phyloP scores from a whole-genome alignment of 768 basidiomycete species.

The Trametes villosa region DNA sequence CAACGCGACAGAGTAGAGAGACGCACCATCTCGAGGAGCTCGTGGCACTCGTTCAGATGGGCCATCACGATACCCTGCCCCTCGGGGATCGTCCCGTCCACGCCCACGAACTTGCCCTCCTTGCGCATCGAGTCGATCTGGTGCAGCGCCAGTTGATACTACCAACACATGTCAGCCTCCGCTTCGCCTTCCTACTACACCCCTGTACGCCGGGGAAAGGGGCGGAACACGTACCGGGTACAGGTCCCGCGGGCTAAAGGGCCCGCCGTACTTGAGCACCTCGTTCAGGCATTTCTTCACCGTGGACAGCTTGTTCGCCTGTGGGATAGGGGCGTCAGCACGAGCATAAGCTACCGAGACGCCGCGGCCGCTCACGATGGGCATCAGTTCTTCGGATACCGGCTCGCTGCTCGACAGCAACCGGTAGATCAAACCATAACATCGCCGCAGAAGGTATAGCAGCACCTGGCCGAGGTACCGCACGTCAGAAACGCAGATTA shows the following conservation, averaged over 20 bases:
- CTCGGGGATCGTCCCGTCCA: conserved; percentile 89
- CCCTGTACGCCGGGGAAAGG: neutral
- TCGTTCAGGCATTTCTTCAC: conserved; percentile 97
- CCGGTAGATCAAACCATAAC: conserved; percentile 95
- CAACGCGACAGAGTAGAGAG: neutral
- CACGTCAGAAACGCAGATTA: too few species aligned
- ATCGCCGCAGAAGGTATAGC: conserved; percentile 89
- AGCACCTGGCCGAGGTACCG: conserved; percentile 61
- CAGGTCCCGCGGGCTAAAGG: conserved; percentile 88
- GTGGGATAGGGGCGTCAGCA: neutral
- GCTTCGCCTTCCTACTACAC: neutral
- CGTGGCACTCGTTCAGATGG: conserved; percentile 95
- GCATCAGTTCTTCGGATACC: conserved; percentile 97
- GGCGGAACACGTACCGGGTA: conserved; percentile 72
- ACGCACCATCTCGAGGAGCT: conserved; percentile 88
- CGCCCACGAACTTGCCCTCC: conserved; percentile 91
- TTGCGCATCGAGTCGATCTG: conserved; percentile 93
- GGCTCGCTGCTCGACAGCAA: conserved; percentile 95
- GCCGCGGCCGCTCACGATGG: conserved; percentile 64
- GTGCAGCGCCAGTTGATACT: conserved; percentile 94
- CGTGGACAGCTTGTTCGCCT: conserved; percentile 97
- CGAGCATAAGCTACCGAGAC: neutral
- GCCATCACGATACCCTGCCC: conserved; percentile 97
- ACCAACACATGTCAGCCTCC: conserved; percentile 7
- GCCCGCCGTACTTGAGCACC: conserved; percentile 93